phyloP scores from a whole-genome alignment of 305 asterid species.

The Striga hermonthica region DNA sequence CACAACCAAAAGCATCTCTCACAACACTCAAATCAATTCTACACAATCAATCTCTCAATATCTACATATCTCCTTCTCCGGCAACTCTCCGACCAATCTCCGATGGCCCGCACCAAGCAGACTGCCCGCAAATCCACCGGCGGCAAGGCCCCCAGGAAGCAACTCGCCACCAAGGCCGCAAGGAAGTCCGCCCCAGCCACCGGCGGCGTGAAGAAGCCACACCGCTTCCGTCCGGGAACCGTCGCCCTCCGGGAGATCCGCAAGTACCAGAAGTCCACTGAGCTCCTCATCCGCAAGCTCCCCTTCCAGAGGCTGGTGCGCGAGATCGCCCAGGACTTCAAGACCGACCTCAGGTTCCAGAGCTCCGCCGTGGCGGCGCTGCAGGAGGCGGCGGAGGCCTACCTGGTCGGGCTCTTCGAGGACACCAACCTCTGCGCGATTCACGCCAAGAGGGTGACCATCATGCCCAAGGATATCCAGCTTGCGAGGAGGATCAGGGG shows the following conservation, averaged over 20 bases:
- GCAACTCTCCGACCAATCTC: not conserved
- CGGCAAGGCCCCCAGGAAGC: constrained; percentile 55
- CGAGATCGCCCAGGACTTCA: constrained; percentile 68
- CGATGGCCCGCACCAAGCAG: constrained; percentile 57
- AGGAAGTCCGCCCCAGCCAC: constrained; percentile 55
- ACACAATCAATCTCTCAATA: not conserved
- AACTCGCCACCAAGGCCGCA: constrained; percentile 56
- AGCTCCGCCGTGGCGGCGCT: constrained; percentile 70
- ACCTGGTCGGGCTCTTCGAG: constrained; percentile 56
- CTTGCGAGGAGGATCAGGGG: constrained; percentile 66
- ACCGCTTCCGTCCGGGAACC: constrained; percentile 55
- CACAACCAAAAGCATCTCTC: not conserved
- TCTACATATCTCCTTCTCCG: not conserved
- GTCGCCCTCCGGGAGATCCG: constrained; percentile 65
- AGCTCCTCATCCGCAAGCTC: constrained; percentile 59
- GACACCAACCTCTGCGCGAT: constrained; percentile 65
- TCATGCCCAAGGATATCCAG: constrained; percentile 73
- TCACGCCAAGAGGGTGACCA: constrained; percentile 63
- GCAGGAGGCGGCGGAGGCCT: constrained; percentile 74
- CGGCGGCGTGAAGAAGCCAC: constrained; percentile 61
- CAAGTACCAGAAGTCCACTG: constrained; percentile 62
- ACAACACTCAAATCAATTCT: constrained; percentile 6
- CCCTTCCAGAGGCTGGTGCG: constrained; percentile 67
- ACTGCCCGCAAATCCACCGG: constrained; percentile 55
- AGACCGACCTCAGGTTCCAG: constrained; percentile 68